Evolutionary conservation across 129 eudicot species (phyloP), one percentile per base, ranked within the genome.

Genomic region (Lactuca sativa): DNA sequence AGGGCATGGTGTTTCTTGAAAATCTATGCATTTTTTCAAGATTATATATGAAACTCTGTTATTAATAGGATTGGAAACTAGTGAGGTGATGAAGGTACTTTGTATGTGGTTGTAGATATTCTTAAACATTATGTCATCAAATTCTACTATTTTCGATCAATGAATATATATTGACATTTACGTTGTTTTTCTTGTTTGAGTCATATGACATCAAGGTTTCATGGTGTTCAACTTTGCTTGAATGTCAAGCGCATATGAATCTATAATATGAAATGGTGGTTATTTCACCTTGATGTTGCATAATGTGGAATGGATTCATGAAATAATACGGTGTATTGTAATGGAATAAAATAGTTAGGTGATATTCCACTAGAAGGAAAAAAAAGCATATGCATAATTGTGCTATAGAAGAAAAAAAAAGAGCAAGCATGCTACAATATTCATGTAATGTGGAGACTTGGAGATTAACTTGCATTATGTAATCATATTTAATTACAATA

Each of bases 11-110:
- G 7, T 12, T 47, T 47, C 52, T 62, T 62, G 67, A 62, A 62
- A 37, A 34, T 37, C 4, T 62, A 9, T 38, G 52, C 32, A 62
- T 62, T 38, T 62, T 53, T 62, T 62, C 67, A 62, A 62, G 51
- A 62, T 62, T 37, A 4, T 25, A 25, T 25, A 25, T 62, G 51
- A 47, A 47, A 11, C n/a, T 47, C 3, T 2, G n/a, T 47, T 47
- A 3, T 47, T 43, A 47, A 10, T 47, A 11, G 7, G 1, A 44
- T 3, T 10, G 4, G 10, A 12, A 47, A 12, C n/a, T 47, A 47
- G 15, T 4, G 3, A 11, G 52, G 52, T 3, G 52, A 10, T 47
- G n/a, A 43, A 47, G 52, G 52, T 47, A 47, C 52, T 47, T 47
- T 47, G 52, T 47, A 10, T 47, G 52, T 47, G 12, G 52, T 47